Evolutionary conservation across 306 rosid species (phyloP).

Genomic region (Malus sieversii): DNA sequence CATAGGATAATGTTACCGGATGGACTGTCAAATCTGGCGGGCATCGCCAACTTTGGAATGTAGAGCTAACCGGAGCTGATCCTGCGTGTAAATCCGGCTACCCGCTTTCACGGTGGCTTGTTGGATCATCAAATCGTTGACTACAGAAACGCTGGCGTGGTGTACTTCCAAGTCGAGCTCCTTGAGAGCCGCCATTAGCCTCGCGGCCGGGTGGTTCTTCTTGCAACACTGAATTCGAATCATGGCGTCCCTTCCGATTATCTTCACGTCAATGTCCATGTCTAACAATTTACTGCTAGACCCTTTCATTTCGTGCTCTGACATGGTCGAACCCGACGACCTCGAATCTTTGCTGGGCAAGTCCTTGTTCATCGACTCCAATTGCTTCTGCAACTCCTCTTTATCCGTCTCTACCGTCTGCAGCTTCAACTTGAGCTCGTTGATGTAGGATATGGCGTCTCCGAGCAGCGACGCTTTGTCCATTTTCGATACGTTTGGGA

Average conservation of each 20-base stretch:
- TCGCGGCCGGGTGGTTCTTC: constrained; percentile 90
- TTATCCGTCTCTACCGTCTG: constrained; percentile 46
- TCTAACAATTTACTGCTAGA: constrained; percentile 30
- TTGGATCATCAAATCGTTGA: constrained; percentile 88
- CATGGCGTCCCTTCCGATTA: constrained; percentile 93
- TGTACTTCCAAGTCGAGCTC: constrained; percentile 88
- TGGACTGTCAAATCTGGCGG: constrained; percentile 10
- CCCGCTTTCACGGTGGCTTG: constrained; percentile 96
- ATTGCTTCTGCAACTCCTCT: constrained; percentile 54
- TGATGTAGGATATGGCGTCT: constrained; percentile 78
- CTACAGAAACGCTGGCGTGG: constrained; percentile 88
- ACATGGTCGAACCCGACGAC: constrained; percentile 14
- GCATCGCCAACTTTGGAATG: constrained; percentile 52
- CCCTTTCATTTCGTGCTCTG: constrained; percentile 26
- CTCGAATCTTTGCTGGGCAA: constrained; percentile 18
- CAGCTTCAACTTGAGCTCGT: constrained; percentile 70
- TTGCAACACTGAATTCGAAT: constrained; percentile 72
- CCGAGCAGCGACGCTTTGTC: constrained; percentile 94
- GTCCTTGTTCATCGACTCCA: constrained; percentile 53
- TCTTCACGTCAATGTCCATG: constrained; percentile 80
- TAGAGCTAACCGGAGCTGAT: constrained; percentile 67
- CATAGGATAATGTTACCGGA: neutral
- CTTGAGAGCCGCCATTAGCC: constrained; percentile 75
- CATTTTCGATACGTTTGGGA: constrained; percentile 93
- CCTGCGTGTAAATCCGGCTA: constrained; percentile 72